Conservation (phyloP, 176 grass and related monocot genomes). For the Puya raimondii region DNA sequence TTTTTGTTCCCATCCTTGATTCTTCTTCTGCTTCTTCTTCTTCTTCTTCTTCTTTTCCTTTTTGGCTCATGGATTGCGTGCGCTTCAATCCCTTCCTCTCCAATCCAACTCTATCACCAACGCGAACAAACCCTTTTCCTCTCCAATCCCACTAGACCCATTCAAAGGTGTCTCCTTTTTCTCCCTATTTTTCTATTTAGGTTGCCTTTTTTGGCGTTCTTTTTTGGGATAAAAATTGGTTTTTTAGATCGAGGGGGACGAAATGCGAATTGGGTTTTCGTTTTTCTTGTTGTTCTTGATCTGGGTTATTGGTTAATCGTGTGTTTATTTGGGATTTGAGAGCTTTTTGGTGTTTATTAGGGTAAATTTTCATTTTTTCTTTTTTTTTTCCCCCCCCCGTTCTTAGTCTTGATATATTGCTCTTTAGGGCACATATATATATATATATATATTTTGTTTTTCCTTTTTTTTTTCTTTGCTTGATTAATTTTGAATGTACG, state of each 20-base stretch:
- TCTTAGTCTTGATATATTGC: too few species aligned
- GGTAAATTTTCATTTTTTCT: too few species aligned
- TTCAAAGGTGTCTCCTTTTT: neutral
- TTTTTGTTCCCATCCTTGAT: neutral
- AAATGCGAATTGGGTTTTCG: neutral
- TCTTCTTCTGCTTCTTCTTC: neutral
- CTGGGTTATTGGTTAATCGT: too few species aligned
- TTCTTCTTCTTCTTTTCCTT: constrained; percentile 4
- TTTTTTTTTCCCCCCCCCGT: too few species aligned
- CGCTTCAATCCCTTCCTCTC: constrained; percentile 17
- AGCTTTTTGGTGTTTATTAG: too few species aligned
- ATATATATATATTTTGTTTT: too few species aligned
- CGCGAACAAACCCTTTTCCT: neutral
- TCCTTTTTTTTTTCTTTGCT: too few species aligned
- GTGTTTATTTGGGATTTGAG: too few species aligned
- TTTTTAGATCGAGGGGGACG: neutral
- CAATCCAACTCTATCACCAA: constrained; percentile 6
- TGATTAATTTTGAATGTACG: too few species aligned
- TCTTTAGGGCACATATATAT: too few species aligned
- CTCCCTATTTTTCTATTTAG: neutral
- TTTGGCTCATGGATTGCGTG: constrained; percentile 26
- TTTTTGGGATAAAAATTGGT: neutral
- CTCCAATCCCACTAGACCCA: constrained; percentile 1
- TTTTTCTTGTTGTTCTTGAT: too few species aligned
- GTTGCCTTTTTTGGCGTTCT: neutral